Base-by-base conservation (phyloP, 2,329 filamentous ascomycete genomes). In the Simplicillium aogashimaense region DNA sequence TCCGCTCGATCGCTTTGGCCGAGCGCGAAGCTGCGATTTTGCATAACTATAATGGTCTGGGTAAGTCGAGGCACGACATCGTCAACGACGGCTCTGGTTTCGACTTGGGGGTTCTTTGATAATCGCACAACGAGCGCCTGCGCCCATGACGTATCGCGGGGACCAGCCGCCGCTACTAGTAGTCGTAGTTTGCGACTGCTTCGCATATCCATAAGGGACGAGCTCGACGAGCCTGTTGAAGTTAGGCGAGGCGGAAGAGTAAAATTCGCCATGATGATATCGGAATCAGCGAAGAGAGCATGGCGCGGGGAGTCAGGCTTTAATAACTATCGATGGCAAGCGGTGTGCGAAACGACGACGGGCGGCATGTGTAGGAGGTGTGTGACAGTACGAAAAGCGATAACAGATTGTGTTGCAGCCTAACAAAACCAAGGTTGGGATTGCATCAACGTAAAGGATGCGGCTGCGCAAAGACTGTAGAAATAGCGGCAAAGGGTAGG, bases 81-180 rank as follows among this genome's bases (percentile, higher is more conserved):
- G 56, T 83, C 77, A 52, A 81, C 71, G 38, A 82, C 72, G 39
- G 76, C 76, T 42, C 73, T 66, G 28, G 72, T 76, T 46, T 77
- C 72, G 46, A 81, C 76, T 45, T 76, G 71, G 8, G 70, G 54
- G 43, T 78, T 75, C 53, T 81, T 82, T 40, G 80, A 81, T 4
- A 85, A 69, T 44, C 80, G 75, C 37, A 83, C 71, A 44, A 81
- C 76, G 39, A 85, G 70, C 14, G 77, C 67, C 54, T 81, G 73
- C 39, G 79, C 79, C 61, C 76, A 81, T 35, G 78, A 76, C 25
- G 78, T 73, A 51, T 83, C 78, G 41, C 73, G 70, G 36, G 73
- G 68, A 43, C 81, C 79, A 50, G 81, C 81, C 42, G 81, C 73
- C 43, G 77, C 77, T 29, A 85, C 68, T 29, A 85, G 72, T 41